Percentiles rank a stretch among this genome's conserved stretches.
Evolutionary conservation across 148 eudicot species (phyloP).

Genomic region (Diospyros kaki): DNA sequence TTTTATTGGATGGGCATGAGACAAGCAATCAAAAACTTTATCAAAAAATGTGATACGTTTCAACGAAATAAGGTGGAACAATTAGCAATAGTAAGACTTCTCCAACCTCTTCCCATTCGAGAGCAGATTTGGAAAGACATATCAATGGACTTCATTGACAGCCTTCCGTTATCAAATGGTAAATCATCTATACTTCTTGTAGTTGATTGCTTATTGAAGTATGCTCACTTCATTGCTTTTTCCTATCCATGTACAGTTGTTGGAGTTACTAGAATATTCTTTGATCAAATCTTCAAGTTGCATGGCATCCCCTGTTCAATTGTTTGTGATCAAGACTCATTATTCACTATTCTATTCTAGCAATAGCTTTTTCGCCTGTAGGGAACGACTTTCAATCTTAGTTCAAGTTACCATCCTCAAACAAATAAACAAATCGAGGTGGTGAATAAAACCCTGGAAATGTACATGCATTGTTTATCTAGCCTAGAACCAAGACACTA

Average conservation of each 20-base stretch:
- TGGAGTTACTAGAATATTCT: not conserved
- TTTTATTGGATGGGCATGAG: no score
- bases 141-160: slow-evolving; percentile 2
- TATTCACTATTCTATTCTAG: not conserved
- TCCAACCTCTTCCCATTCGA: not conserved
- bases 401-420: not conserved
- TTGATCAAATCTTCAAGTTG: not conserved
- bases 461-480: not conserved
- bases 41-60: not conserved
- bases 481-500: no score
- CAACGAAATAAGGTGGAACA: not conserved
- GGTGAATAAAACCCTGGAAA: no score
- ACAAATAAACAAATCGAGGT: not conserved
- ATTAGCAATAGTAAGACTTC: not conserved
- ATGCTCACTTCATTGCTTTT: slow-evolving; percentile 8
- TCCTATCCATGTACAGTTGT: not conserved
- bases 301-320: not conserved
- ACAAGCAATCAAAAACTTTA: not conserved
- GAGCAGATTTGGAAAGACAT: slow-evolving; percentile 6
- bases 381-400: not conserved
- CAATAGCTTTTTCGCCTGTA: no score
- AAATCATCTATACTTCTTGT: not conserved
- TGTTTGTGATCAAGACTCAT: not conserved
- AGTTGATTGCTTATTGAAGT: not conserved
- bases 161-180: not conserved